Base-by-base conservation (phyloP, 2,329 filamentous ascomycete species). In the Pseudogymnoascus sp. region DNA sequence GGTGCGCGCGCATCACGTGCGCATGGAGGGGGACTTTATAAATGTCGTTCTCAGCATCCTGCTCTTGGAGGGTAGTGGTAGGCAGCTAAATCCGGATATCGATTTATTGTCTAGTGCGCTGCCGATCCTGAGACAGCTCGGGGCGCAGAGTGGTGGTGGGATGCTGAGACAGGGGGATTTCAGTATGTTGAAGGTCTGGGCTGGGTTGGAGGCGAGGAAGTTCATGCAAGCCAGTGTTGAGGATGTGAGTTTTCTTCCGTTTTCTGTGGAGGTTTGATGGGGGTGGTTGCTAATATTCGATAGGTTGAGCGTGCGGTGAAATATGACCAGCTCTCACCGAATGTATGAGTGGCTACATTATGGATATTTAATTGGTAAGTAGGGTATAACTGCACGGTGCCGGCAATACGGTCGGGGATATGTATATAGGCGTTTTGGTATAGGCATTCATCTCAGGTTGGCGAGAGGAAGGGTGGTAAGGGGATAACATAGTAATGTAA, bases 1-100 rank as follows among this genome's bases (percentile, higher is more conserved):
- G 92, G 95, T 99, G 31, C 86, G 95, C 62, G 79, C 81, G 8
- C 95, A 99, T 73, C 95, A 99, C 72, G 95, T 99, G 3, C 84
- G 95, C 7, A 83, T 99, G 60, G 95, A 99, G 75, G 95, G 95
- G 7, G 95, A 99, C 74, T 99, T 97, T 72, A 92, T 99, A 72
- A 99, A 99, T 72, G 95, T 99, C 4, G 93, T 99, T 31, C 88
- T 99, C 63, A 96, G 91, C 64, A 97, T 97, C 61, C 78, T 99
- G 35, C 81, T 99, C 1, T 81, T 99, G 1, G 95, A 99, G 74
- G 95, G 95, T 5, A 99, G 97, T 70, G 95, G 95, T 0, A 84
- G 95, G 65, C 91, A 82, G 64, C 77, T 99, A 14, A 88, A 97
- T 73, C 93, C 95, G 0, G 81, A 93, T 61, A 79, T 97, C 55